Evolutionary conservation across 371 early-diverging fungal species (phyloP), one percentile per base, ranked within the genome.

Genomic region (Chytridiales sp.): DNA sequence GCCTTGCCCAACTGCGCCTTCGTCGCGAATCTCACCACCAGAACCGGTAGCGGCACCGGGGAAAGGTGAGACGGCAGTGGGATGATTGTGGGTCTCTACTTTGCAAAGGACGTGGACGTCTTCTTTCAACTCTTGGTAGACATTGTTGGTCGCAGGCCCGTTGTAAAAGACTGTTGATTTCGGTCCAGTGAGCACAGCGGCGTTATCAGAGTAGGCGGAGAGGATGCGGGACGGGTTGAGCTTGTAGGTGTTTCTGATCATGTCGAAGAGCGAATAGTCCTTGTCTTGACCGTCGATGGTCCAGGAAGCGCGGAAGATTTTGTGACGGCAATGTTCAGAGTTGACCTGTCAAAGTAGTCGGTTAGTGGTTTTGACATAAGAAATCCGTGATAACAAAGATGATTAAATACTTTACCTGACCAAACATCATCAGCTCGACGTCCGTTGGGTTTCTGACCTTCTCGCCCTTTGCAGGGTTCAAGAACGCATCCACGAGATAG

Each of bases 71-170:
- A 97, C 94, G 13, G 95, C 95, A 19, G 97, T 97, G 39, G 98
- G 98, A 73, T 97, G 98, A 75, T 97, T 97, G 75, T 97, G 98
- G 0, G 98, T 97, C 78, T 97, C 98, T 22, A 97, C 98, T 81
- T 97, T 95, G 61, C 85, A 87, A 26, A 97, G 84, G 58, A 90
- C 87, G 70, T 97, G 94, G 3, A 91, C 85, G 43, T 80, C 78
- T 70, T 90, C 82, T 21, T 54, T 61, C 47, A 30, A 32, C 46
- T 59, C 53, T 13, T 24, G 60, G 42, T 69, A 73, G 36, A 54
- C 59, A 46, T 53, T 59, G 30, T 47, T 47, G 35, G 66, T 57
- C 1, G 47, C 44, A 6, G 61, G 66, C 35, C 85, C 70, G 15
- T 87, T 82, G 19, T 82, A 77, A 72, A 95, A 92, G 3, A 85